A percentile compares a stretch with the other conserved stretches of the same genome.
Evolutionary conservation across 1,284 basidiomycete genomes (phyloP).

Genomic region (Retiboletus flavoniger): DNA sequence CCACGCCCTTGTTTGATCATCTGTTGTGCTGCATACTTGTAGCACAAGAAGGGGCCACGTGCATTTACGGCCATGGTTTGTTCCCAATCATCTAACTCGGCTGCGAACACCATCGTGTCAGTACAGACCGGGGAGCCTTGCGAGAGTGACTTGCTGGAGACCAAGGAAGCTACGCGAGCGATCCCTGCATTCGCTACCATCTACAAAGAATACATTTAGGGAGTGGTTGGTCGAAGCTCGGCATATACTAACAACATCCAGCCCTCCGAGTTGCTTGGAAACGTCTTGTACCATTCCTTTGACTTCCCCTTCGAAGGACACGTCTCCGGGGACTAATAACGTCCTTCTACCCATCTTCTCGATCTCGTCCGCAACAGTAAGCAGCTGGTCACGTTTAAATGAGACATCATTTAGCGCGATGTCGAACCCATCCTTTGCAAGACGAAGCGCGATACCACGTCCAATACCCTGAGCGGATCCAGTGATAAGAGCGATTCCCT

Average conservation of each 20-base stretch:
- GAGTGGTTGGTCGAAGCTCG: too few relatives aligned
- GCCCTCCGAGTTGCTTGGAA: background rate
- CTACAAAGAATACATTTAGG: background rate
- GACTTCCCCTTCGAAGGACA: background rate
- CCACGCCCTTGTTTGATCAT: constrained; percentile 30
- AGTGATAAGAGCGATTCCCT: constrained; percentile 3
- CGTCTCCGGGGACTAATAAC: background rate
- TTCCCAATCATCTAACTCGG: constrained; percentile 20
- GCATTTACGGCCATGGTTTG: constrained; percentile 25
- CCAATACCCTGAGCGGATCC: constrained; percentile 3
- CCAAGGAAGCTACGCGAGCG: background rate
- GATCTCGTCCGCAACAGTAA: background rate
- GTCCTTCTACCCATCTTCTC: background rate
- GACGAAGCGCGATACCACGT: background rate
- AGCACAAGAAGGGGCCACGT: constrained; percentile 23
- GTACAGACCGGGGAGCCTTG: background rate
- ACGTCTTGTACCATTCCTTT: background rate
- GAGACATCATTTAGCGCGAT: background rate
- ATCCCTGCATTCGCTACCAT: constrained; percentile 3
- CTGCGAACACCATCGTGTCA: background rate
- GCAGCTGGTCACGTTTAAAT: background rate
- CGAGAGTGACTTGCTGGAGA: background rate
- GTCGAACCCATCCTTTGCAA: background rate
- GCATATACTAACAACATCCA: background rate
- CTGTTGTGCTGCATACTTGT: constrained; percentile 18